These are phyloP conservation scores for Arabis hirsuta DNA, from an alignment of 345 rosid species.

Conservation along the genomic window DNA sequence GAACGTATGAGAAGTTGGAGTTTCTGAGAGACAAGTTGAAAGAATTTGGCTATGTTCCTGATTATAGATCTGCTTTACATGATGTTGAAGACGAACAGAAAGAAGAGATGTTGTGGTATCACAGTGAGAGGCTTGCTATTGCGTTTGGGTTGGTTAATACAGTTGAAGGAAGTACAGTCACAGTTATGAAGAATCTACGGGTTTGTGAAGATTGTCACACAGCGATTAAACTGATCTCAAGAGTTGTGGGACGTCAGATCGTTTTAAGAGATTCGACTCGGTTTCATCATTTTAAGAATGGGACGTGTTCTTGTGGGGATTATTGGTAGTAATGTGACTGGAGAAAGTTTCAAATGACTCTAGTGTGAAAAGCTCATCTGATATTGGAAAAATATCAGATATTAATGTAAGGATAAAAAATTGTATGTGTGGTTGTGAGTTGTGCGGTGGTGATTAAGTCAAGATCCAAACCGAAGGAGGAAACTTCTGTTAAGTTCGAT, in stretches of 20 bases:
- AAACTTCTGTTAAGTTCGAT: too few species aligned
- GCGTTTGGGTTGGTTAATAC: slow-evolving; percentile 58
- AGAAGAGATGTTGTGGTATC: slow-evolving; percentile 64
- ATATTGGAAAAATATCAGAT: not conserved
- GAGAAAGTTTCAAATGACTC: not conserved
- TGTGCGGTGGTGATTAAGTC: not conserved
- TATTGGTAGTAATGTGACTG: slow-evolving; percentile 49
- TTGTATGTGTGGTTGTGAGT: not conserved
- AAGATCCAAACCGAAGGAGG: too few species aligned
- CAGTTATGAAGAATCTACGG: slow-evolving; percentile 78
- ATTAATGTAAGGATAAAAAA: not conserved
- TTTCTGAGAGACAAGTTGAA: slow-evolving; percentile 66
- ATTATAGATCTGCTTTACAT: slow-evolving; percentile 59
- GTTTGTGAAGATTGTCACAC: slow-evolving; percentile 75
- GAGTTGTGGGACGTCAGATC: slow-evolving; percentile 53
- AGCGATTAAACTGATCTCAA: slow-evolving; percentile 57
- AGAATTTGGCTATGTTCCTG: slow-evolving; percentile 64
- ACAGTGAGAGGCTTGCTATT: slow-evolving; percentile 74
- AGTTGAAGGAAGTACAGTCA: slow-evolving; percentile 52
- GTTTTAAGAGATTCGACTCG: slow-evolving; percentile 60
- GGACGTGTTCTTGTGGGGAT: slow-evolving; percentile 63
- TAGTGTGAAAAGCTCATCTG: not conserved
- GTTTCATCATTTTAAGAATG: slow-evolving; percentile 61
- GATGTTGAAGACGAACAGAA: slow-evolving; percentile 77
- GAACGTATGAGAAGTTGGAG: slow-evolving; percentile 53